Evolutionary conservation across 192 early-diverging fungal species (phyloP), one percentile per base, ranked within the genome.

Genomic region (Entomortierella chlamydospora): DNA sequence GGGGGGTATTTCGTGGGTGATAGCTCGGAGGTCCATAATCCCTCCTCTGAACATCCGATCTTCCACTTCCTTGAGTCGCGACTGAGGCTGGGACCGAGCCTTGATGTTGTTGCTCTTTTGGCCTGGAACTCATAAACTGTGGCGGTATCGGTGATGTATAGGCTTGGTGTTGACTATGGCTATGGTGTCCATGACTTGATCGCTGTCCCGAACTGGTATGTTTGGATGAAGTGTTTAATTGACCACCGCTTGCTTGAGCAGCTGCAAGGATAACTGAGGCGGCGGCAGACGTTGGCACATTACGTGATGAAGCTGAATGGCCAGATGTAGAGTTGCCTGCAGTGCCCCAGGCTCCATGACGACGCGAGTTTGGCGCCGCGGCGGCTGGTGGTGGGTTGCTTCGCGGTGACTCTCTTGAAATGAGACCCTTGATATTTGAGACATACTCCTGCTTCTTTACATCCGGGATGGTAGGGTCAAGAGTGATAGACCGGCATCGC

Each of bases 361-460:
- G 65, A 30, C 73, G 65, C 5, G 73, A 61, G 28, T 23, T 50
- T 10, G 73, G 73, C 1, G 31, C 41, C 15, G 61, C 33, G 29
- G 37, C 37, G 0, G 55, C 12, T 7, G 53, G 49, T 20, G 39
- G 31, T 26, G 73, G 56, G 25, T 53, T 61, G 22, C 34, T 57
- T 1, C 68, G 33, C 0, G 73, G 76, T 9, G 62, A 61, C 20
- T 79, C 76, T 49, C 57, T 54, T 3, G 50, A 45, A 23, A 79
- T 70, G 25, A 79, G 57, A 6, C 31, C 57, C 42, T 79, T 79
- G 51, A 79, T 79, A 1, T 68, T 79, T 15, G 68, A 58, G 23
- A 79, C 68, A 54, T 79, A 66, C 41, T 70, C 76, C 62, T 79
- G 76, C 63, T 79, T 79, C 62, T 79, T 79, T 15, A 52, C 26